phyloP scores from a whole-genome alignment of 768 basidiomycete species.

The Cystofilobasidium bisporidii region DNA sequence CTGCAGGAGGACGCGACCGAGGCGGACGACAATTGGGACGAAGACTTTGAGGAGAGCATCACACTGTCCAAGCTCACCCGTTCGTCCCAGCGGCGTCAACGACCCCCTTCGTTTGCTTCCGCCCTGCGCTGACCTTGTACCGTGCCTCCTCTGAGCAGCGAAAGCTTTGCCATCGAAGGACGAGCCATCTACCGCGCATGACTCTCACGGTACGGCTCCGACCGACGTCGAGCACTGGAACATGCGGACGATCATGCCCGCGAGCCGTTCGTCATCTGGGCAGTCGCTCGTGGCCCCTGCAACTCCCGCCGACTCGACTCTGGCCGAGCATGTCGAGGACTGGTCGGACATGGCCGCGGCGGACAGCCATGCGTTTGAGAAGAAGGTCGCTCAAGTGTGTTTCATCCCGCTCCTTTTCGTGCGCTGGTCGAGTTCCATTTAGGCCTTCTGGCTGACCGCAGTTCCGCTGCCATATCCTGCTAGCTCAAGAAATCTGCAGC shows the following conservation, averaged over 20 bases:
- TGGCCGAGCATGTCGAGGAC: not conserved
- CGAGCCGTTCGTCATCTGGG: constrained; percentile 3
- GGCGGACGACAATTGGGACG: constrained; percentile 83
- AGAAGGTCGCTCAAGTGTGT: no score
- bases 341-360: no score
- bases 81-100: constrained; percentile 29
- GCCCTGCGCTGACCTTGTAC: no score
- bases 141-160: not conserved
- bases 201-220: constrained; percentile 24
- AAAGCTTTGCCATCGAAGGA: constrained; percentile 46
- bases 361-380: no score
- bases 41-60: constrained; percentile 91
- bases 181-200: constrained; percentile 43
- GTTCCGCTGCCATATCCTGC: no score
- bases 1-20: constrained; percentile 30
- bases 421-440: no score
- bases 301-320: not conserved
- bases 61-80: constrained; percentile 75
- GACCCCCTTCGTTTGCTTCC: no score
- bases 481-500: not conserved
- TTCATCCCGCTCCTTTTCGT: constrained; percentile 27
- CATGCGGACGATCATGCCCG: constrained; percentile 35
- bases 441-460: no score
- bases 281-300: not conserved
- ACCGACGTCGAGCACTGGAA: constrained; percentile 35